These are phyloP conservation scores for Aureobasidium zeae DNA, from an alignment of 2,329 filamentous ascomycete genomes.

Conservation along the genomic window DNA sequence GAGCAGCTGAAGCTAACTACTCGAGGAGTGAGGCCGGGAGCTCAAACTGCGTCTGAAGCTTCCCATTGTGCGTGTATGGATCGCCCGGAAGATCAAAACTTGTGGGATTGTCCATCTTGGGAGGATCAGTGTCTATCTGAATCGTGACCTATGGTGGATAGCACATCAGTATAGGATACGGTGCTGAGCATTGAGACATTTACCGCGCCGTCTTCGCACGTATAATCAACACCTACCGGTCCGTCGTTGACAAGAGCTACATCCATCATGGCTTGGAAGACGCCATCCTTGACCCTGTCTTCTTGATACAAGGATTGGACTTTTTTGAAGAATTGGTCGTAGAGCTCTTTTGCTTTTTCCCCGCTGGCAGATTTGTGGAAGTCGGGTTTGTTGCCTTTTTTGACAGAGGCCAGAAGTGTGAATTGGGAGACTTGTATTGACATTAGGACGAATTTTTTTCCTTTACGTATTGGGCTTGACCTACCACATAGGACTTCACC, in stretches of 20 bases:
- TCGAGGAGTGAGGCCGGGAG: constrained; percentile 30
- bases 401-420: constrained; percentile 84
- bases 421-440: constrained; percentile 93
- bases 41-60: constrained; percentile 28
- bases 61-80: constrained; percentile 25
- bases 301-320: constrained; percentile 61
- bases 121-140: constrained; percentile 40
- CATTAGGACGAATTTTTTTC: too few relatives aligned
- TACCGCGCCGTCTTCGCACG: constrained; percentile 50
- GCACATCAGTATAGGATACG: constrained; percentile 15
- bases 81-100: constrained; percentile 22
- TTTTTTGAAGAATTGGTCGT: constrained; percentile 71
- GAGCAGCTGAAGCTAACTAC: constrained; percentile 16
- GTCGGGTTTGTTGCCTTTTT: constrained; percentile 90
- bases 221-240: constrained; percentile 55
- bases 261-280: constrained; percentile 99
- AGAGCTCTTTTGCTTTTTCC: constrained; percentile 69
- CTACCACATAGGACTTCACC: constrained; percentile 92
- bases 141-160: constrained; percentile 36
- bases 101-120: constrained; percentile 31
- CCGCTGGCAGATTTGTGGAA: constrained; percentile 81
- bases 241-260: constrained; percentile 85
- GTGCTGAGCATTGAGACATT: constrained; percentile 24
- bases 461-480: constrained; percentile 23
- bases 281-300: constrained; percentile 82